These are phyloP conservation scores for Juglanconis oblonga DNA, from an alignment of 2,329 filamentous ascomycete genomes.

Conservation along the genomic window DNA sequence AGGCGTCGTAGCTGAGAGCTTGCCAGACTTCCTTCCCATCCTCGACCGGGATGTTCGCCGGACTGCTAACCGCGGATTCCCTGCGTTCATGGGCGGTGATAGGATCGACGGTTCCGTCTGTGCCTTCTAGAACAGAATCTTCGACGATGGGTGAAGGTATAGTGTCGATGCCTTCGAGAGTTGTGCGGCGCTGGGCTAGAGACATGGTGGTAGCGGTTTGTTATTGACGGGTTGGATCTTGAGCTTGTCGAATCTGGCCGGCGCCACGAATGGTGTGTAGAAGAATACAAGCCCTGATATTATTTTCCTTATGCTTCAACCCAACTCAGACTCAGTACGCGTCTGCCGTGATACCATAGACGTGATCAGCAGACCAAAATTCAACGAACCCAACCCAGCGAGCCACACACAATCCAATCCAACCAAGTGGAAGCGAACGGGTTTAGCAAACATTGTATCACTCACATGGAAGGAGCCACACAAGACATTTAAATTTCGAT, in stretches of 20 bases:
- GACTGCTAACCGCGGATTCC: neutral
- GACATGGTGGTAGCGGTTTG: conserved; percentile 4
- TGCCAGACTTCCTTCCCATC: conserved; percentile 14
- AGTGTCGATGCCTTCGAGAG: conserved; percentile 8
- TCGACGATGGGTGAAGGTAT: neutral
- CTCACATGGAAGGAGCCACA: too few species aligned
- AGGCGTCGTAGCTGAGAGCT: conserved; percentile 15
- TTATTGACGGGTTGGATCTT: neutral
- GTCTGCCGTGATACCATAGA: too few species aligned
- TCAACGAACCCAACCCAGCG: too few species aligned
- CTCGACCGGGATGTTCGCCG: neutral
- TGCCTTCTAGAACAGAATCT: neutral
- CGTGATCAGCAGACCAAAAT: too few species aligned
- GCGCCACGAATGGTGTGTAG: neutral
- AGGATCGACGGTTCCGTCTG: neutral
- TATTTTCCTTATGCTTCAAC: too few species aligned
- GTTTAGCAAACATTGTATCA: too few species aligned
- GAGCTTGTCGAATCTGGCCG: neutral
- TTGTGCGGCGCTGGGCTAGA: conserved; percentile 16
- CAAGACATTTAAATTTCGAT: too few species aligned
- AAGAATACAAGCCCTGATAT: neutral
- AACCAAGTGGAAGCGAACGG: too few species aligned
- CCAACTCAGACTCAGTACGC: too few species aligned
- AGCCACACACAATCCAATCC: too few species aligned
- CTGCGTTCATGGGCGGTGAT: neutral